phyloP scores from a whole-genome alignment of 495 filamentous ascomycete species.

The Neurospora sp. region DNA sequence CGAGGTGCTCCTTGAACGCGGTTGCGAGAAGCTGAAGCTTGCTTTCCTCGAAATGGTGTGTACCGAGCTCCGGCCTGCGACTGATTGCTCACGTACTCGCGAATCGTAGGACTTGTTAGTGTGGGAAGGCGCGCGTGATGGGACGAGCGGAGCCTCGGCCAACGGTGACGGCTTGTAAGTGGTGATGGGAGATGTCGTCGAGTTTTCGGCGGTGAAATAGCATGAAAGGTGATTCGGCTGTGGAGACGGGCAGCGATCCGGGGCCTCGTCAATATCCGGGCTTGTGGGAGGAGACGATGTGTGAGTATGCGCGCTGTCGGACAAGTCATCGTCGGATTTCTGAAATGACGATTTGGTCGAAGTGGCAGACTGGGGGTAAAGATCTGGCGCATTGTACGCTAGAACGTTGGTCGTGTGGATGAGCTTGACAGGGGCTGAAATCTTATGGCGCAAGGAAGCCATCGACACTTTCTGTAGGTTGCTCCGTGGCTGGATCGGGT shows the following conservation, averaged over 20 bases:
- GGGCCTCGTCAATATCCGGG: slow-evolving; percentile 60
- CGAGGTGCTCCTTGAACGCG: slow-evolving; percentile 36
- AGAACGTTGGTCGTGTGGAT: slow-evolving; percentile 94
- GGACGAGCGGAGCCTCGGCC: slow-evolving; percentile 52
- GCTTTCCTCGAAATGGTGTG: slow-evolving; percentile 35
- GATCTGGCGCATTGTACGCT: slow-evolving; percentile 82
- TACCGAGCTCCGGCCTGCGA: slow-evolving; percentile 37
- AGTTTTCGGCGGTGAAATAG: slow-evolving; percentile 57
- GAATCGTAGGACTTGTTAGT: slow-evolving; percentile 57
- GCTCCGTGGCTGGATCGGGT: slow-evolving; percentile 31
- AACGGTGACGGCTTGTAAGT: slow-evolving; percentile 2
- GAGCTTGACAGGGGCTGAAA: slow-evolving; percentile 78
- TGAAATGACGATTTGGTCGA: slow-evolving; percentile 44
- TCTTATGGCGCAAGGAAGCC: slow-evolving; percentile 48
- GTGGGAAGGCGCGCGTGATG: slow-evolving; percentile 68
- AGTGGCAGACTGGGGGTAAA: slow-evolving; percentile 45
- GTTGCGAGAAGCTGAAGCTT: slow-evolving; percentile 37
- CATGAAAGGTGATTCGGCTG: slow-evolving; percentile 70
- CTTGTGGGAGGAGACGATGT: slow-evolving; percentile 54
- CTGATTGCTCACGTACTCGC: slow-evolving; percentile 55
- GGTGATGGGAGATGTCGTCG: slow-evolving; percentile 23
- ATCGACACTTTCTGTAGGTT: slow-evolving; percentile 32
- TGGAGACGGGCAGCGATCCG: slow-evolving; percentile 45
- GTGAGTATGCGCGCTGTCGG: slow-evolving; percentile 49
- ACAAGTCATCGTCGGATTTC: slow-evolving; percentile 45